These are phyloP conservation scores for Aaosphaeria arxii DNA, from an alignment of 2,329 filamentous ascomycete species.

Conservation along the genomic window DNA sequence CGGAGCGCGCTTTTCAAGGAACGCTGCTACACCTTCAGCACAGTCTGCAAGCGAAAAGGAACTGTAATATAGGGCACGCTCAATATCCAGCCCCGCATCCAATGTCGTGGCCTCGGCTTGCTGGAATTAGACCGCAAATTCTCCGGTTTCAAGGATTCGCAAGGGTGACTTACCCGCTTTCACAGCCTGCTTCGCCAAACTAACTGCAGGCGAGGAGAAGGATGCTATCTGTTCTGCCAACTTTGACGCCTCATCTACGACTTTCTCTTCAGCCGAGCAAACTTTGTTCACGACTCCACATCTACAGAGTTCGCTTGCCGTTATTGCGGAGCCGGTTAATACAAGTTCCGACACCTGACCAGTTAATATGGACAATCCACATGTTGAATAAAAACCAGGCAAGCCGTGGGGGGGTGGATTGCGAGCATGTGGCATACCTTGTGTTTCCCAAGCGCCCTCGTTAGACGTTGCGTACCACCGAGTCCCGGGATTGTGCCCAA, in stretches of 20 bases:
- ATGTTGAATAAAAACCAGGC: neutral
- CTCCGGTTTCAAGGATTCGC: constrained; percentile 1
- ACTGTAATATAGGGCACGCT: constrained; percentile 31
- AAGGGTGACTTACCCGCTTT: constrained; percentile 34
- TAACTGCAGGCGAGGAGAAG: constrained; percentile 40
- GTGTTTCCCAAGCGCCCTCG: constrained; percentile 54
- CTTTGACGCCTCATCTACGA: constrained; percentile 38
- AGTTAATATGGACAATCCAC: constrained; percentile 7
- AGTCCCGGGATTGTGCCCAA: constrained; percentile 87
- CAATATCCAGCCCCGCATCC: constrained; percentile 39
- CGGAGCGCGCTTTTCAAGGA: constrained; percentile 38
- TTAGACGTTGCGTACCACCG: constrained; percentile 84
- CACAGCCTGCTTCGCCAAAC: constrained; percentile 45
- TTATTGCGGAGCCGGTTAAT: constrained; percentile 39
- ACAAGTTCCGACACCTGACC: constrained; percentile 45
- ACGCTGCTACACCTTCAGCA: constrained; percentile 42
- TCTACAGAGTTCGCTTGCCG: constrained; percentile 39
- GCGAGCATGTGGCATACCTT: constrained; percentile 21
- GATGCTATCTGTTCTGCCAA: constrained; percentile 41
- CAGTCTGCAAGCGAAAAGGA: constrained; percentile 40
- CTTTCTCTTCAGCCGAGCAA: constrained; percentile 30
- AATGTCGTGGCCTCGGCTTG: constrained; percentile 44
- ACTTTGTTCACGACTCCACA: constrained; percentile 41
- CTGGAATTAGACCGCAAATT: constrained; percentile 12
- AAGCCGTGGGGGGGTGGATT: neutral